Evolutionary conservation across 1,284 basidiomycete genomes (phyloP), one percentile per base, ranked within the genome.

Genomic region (Schizophyllum amplum): DNA sequence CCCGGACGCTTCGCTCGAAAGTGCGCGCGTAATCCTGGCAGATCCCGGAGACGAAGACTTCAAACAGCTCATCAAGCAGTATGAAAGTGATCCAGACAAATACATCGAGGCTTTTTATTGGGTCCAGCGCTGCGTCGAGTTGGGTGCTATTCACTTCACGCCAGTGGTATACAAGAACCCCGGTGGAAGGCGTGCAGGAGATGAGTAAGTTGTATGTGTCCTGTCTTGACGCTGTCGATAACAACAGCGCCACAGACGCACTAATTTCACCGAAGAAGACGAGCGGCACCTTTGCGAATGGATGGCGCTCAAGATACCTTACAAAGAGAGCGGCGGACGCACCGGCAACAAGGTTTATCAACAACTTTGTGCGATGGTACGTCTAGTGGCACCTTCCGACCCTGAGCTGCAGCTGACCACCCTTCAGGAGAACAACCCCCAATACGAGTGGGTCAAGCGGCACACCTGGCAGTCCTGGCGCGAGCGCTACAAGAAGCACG

Each of bases 381-480:
- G 9, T 47, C 48, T 33, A 53, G 26, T 5, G 42, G 24, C 53
- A 46, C 4, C 51, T 3, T 54, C 49, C 15, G 15, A 46, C 27
- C 24, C 23, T 51, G 21, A 48, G n/a, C 24, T 51, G 27, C 42
- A 25, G 49, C 47, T 53, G 25, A 49, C 55, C 20, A 33, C 54
- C 57, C 51, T 53, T 27, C 55, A 86, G 88, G 72, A 72, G 47
- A 68, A 70, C 55, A 83, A 88, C 60, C 83, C 85, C 1, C 85
- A 86, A 59, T 90, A 81, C 64, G 75, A 77, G 1, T 91, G 88
- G 88, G 89, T 89, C 22, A 77, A 74, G 23, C 81, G 87, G n/a
- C 88, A 91, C 66, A 89, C 88, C 7, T 91, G 88, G 88, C 87
- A 90, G 61, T 91, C 89, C 15, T 91, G 88, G 88, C 80, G 89